A percentile compares a stretch with the other conserved stretches of the same genome.
Conservation (phyloP, 768 basidiomycete species). For the Suillus luteus region DNA sequence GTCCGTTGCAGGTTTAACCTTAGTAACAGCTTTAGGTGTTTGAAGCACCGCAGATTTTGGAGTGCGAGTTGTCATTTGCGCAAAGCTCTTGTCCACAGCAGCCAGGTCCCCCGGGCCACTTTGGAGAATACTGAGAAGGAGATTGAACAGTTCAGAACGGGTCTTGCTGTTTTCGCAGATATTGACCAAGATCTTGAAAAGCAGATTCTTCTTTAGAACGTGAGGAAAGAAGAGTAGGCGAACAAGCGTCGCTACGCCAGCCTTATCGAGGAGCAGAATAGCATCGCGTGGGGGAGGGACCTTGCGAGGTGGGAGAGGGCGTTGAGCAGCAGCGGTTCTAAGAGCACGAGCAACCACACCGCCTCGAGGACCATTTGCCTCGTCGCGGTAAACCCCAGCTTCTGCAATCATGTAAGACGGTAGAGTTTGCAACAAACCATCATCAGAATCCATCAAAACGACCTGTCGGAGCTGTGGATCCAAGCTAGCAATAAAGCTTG, state of each 20-base stretch:
- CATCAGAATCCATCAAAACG: constrained; percentile 88
- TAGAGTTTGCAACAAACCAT: constrained; percentile 77
- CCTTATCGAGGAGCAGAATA: constrained; percentile 89
- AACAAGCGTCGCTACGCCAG: constrained; percentile 84
- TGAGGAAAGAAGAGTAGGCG: constrained; percentile 97
- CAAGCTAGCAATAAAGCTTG: constrained; percentile 89
- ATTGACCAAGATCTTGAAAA: constrained; percentile 91
- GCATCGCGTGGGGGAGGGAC: constrained; percentile 72
- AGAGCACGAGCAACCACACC: constrained; percentile 21
- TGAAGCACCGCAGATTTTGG: constrained; percentile 49
- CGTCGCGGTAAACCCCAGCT: constrained; percentile 71
- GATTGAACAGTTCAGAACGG: constrained; percentile 88
- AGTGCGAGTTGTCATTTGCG: constrained; percentile 82
- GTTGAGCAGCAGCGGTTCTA: constrained; percentile 23
- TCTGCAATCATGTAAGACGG: constrained; percentile 88
- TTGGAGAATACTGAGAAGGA: constrained; percentile 91
- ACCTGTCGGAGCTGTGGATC: constrained; percentile 88
- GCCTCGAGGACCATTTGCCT: constrained; percentile 37
- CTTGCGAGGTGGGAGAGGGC: constrained; percentile 46
- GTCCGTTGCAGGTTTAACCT: constrained; percentile 66
- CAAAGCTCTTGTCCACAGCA: constrained; percentile 90
- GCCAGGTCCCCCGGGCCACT: constrained; percentile 93
- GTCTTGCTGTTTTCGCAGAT: constrained; percentile 95
- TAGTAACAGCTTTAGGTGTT: constrained; percentile 55
- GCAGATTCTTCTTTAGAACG: constrained; percentile 77